Percentiles rank a stretch among this genome's conserved stretches.
Evolutionary conservation across 139 green algal genomes (phyloP).

Genomic region (Picochlorum sp.): DNA sequence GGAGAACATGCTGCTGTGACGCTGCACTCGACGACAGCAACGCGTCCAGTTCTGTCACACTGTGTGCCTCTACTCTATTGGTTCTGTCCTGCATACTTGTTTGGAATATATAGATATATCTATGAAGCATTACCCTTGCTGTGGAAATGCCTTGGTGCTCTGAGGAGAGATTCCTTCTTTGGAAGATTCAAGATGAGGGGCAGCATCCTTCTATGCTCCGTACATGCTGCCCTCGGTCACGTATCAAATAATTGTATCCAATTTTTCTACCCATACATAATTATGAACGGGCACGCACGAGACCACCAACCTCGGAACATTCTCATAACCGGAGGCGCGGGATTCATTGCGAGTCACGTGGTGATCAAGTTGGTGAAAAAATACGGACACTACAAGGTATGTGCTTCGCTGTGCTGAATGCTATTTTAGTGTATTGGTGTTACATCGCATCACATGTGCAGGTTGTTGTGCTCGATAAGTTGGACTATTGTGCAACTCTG

Average conservation of each 20-base stretch:
- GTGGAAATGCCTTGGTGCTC: too few species aligned
- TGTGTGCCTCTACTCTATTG: background rate
- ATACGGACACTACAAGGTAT: slow-evolving; percentile 82
- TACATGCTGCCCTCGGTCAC: too few species aligned
- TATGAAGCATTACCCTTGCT: too few species aligned
- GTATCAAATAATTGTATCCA: background rate
- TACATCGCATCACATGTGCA: slow-evolving; percentile 24
- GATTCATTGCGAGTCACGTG: slow-evolving; percentile 93
- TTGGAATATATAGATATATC: too few species aligned
- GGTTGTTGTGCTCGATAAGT: slow-evolving; percentile 88
- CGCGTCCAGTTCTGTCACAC: background rate
- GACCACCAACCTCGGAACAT: slow-evolving; percentile 14
- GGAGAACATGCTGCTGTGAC: slow-evolving; percentile 37
- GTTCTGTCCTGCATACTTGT: too few species aligned
- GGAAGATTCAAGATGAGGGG: too few species aligned
- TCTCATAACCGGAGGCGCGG: slow-evolving; percentile 66
- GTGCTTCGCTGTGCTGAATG: background rate
- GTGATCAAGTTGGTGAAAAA: slow-evolving; percentile 49
- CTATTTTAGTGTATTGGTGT: background rate
- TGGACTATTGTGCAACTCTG: slow-evolving; percentile 90
- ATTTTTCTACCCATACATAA: too few species aligned
- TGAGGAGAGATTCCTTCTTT: background rate
- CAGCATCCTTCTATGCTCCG: too few species aligned
- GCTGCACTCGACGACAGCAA: background rate
- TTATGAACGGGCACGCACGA: background rate